A percentile compares a stretch with the other conserved stretches of the same genome.
These are phyloP conservation scores for Pichia norvegensis DNA, from an alignment of 1,139 yeast genomes.

Conservation along the genomic window DNA sequence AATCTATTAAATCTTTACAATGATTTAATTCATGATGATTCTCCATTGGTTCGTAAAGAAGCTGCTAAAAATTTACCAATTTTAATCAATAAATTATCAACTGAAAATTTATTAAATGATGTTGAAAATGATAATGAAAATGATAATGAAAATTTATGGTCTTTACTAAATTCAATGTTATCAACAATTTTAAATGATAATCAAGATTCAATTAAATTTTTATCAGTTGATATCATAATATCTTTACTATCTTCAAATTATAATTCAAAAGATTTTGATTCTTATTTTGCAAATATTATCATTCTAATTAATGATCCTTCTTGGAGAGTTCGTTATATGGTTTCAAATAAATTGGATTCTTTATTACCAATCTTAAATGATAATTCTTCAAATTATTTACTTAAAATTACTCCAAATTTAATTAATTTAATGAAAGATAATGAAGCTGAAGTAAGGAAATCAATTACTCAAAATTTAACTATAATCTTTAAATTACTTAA, in stretches of 20 bases:
- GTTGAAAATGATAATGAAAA: too few species aligned
- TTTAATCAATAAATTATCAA: constrained; percentile 50
- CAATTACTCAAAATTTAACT: constrained; percentile 87
- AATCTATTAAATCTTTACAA: constrained; percentile 61
- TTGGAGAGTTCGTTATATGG: constrained; percentile 98
- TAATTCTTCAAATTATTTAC: constrained; percentile 48
- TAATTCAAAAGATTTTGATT: constrained; percentile 45
- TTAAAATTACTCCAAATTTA: constrained; percentile 61
- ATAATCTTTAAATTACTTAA: constrained; percentile 57
- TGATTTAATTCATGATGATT: constrained; percentile 77
- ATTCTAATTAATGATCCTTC: constrained; percentile 80
- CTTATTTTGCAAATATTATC: constrained; percentile 52
- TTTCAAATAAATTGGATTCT: constrained; percentile 81
- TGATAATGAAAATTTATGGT: too few species aligned
- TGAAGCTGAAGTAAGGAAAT: constrained; percentile 95
- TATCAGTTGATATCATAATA: constrained; percentile 81
- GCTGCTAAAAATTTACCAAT: constrained; percentile 81
- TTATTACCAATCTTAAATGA: constrained; percentile 46
- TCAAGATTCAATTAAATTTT: constrained; percentile 91
- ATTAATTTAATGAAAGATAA: constrained; percentile 77
- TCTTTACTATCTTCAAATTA: constrained; percentile 58
- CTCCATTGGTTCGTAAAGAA: constrained; percentile 96
- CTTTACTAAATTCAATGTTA: constrained; percentile 72
- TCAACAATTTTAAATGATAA: constrained; percentile 72
- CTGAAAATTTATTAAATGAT: constrained; percentile 26